Evolutionary conservation across 164 flowering plant genomes (phyloP).

Genomic region (Aristolochia contorta): DNA sequence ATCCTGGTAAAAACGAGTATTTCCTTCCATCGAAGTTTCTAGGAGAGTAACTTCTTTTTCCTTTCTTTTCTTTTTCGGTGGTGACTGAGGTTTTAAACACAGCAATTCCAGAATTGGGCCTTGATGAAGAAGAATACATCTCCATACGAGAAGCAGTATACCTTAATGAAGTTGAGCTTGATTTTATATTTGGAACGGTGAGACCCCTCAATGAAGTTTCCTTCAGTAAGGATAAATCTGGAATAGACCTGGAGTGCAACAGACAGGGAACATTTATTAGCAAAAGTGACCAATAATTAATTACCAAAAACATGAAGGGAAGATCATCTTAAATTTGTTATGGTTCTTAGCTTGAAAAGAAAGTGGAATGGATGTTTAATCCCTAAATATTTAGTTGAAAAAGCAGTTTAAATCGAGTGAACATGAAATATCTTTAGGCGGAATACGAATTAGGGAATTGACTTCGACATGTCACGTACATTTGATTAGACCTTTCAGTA

Average conservation of each 20-base stretch:
- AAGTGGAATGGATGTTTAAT: neutral
- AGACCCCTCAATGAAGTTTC: conserved; percentile 65
- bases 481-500: neutral
- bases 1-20: too few species aligned
- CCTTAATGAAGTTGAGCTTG: conserved; percentile 24
- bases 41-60: too few species aligned
- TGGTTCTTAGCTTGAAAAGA: neutral
- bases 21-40: too few species aligned
- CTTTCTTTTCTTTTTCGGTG: too few species aligned
- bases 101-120: too few species aligned
- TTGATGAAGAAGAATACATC: too few species aligned
- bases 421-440: neutral
- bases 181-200: conserved; percentile 26
- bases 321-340: neutral
- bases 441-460: neutral
- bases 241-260: conserved; percentile 53
- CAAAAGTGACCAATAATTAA: neutral
- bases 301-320: neutral
- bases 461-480: neutral
- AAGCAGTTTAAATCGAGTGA: neutral
- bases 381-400: neutral
- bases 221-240: conserved; percentile 63
- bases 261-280: conserved; percentile 4
- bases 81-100: too few species aligned
- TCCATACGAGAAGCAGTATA: too few species aligned